Percentiles rank a stretch among this genome's conserved stretches.
Conservation (phyloP, 495 filamentous ascomycete species). For the Penicillium steckii region DNA sequence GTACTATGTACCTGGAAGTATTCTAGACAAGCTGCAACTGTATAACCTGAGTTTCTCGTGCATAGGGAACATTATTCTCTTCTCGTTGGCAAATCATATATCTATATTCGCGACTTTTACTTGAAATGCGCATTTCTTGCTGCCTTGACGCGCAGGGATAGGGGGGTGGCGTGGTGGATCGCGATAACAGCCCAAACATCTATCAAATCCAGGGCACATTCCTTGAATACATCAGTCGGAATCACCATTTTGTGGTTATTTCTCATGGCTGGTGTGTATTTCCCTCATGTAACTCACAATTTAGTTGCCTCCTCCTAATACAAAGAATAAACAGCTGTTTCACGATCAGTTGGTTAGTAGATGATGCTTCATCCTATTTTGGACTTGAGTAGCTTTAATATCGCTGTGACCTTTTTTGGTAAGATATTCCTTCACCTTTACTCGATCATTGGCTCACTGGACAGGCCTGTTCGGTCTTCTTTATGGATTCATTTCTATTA, state of each 20-base stretch:
- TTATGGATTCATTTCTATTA: slow-evolving; percentile 50
- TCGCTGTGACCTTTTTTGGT: slow-evolving; percentile 46
- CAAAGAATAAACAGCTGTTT: too few species aligned
- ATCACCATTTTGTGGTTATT: background rate
- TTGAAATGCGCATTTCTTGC: background rate
- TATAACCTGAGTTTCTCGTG: too few species aligned
- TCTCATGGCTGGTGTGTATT: background rate
- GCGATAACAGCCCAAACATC: background rate
- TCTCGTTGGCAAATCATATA: too few species aligned
- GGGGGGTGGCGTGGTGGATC: background rate
- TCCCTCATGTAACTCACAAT: background rate
- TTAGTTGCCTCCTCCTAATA: too few species aligned
- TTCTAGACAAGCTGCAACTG: too few species aligned
- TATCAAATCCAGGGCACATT: background rate
- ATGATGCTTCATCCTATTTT: slow-evolving; percentile 48
- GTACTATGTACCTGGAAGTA: too few species aligned
- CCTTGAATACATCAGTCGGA: background rate
- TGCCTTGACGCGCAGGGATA: background rate
- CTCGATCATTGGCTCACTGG: background rate
- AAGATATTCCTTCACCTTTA: slow-evolving; percentile 12
- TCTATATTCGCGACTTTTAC: too few species aligned
- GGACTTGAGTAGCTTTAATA: slow-evolving; percentile 53
- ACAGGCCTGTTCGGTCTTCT: slow-evolving; percentile 33
- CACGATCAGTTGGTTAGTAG: too few species aligned
- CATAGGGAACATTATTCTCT: too few species aligned